Conservation (phyloP, 1,284 basidiomycete species). For the Ceratobasidium sp. region DNA sequence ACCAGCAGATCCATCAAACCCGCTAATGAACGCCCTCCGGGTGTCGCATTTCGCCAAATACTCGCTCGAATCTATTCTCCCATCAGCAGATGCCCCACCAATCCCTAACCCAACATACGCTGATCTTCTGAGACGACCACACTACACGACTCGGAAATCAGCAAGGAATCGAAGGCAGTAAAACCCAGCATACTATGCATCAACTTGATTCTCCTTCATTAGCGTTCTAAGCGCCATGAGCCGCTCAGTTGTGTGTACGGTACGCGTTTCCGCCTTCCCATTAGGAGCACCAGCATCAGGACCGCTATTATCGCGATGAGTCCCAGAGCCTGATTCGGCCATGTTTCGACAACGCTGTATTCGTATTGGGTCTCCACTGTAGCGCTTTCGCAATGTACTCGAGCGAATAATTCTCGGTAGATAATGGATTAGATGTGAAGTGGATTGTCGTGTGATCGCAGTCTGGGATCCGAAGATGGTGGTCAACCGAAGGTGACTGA, state of each 20-base stretch:
- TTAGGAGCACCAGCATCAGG: conserved; percentile 7
- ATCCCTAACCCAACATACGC: conserved; percentile 61
- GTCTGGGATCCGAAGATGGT: conserved; percentile 7
- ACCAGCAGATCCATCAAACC: conserved; percentile 94
- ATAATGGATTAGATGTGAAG: background rate
- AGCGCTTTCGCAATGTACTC: background rate
- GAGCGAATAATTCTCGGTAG: conserved; percentile 7
- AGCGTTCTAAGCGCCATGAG: conserved; percentile 67
- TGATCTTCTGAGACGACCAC: conserved; percentile 89
- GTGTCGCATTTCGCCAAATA: conserved; percentile 87
- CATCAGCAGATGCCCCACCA: background rate
- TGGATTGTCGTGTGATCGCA: conserved; percentile 10
- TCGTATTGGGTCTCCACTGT: conserved; percentile 1
- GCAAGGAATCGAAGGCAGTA: background rate
- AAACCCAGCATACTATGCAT: conserved; percentile 58
- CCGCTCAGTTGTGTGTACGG: conserved; percentile 63
- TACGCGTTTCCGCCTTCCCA: conserved; percentile 29
- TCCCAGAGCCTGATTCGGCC: conserved; percentile 17
- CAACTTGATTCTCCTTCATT: conserved; percentile 68
- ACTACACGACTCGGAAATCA: conserved; percentile 44
- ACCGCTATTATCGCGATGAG: conserved; percentile 19
- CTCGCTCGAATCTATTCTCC: conserved; percentile 80
- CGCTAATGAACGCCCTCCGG: conserved; percentile 85
- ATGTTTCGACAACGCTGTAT: background rate
- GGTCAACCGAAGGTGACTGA: conserved; percentile 5